Evolutionary conservation across 495 filamentous ascomycete genomes (phyloP).

Genomic region (Tetracladium setigerum): DNA sequence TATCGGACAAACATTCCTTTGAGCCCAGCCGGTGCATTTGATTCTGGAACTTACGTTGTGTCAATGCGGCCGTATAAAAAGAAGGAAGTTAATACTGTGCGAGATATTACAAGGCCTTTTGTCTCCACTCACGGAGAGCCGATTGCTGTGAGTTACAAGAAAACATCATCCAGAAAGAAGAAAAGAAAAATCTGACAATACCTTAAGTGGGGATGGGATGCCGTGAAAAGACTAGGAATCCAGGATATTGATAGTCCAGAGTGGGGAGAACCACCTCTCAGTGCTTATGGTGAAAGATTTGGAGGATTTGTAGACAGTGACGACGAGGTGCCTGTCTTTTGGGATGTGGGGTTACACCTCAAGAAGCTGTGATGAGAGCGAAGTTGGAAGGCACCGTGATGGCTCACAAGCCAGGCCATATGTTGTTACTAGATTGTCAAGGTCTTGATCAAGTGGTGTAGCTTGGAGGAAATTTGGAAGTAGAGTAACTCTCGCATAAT

Average conservation of each 20-base stretch:
- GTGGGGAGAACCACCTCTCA: constrained; percentile 34
- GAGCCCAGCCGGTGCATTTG: constrained; percentile 43
- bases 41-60: constrained; percentile 37
- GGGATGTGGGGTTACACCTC: constrained; percentile 53
- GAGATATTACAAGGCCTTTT: constrained; percentile 39
- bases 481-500: too few relatives aligned
- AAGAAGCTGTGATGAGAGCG: constrained; percentile 45
- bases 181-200: constrained; percentile 15
- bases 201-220: constrained; percentile 57
- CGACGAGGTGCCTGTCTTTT: constrained; percentile 45
- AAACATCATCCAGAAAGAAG: neutral
- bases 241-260: constrained; percentile 35
- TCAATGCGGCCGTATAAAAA: constrained; percentile 45
- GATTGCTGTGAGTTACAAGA: too few relatives aligned
- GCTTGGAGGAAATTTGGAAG: neutral
- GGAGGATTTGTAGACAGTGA: constrained; percentile 22
- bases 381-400: constrained; percentile 41
- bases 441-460: constrained; percentile 21
- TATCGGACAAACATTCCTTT: constrained; percentile 45
- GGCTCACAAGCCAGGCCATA: constrained; percentile 47
- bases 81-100: constrained; percentile 35
- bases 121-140: constrained; percentile 46
- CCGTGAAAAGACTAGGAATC: constrained; percentile 36
- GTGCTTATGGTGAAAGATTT: constrained; percentile 19
- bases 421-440: constrained; percentile 43